These are phyloP conservation scores for Papiliotrema terrestris DNA, from an alignment of 1,284 basidiomycete genomes.

Conservation along the genomic window DNA sequence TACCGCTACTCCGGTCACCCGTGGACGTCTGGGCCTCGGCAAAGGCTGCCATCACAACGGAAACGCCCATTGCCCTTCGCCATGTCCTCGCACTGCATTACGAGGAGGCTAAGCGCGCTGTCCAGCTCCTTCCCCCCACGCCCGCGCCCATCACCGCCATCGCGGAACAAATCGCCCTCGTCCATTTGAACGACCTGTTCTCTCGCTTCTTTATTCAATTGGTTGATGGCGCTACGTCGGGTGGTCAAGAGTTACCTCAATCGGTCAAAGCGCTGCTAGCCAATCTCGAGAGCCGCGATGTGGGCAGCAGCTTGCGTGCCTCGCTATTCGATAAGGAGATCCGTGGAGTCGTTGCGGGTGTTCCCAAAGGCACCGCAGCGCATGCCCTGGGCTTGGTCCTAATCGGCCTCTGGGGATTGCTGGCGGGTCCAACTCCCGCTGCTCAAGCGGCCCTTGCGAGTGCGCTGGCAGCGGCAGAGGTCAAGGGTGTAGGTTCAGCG, in stretches of 20 bases:
- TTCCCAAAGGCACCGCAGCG: conserved; percentile 34
- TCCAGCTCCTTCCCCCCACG: conserved; percentile 29
- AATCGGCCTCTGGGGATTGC: conserved; percentile 46
- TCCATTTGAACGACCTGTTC: conserved; percentile 45
- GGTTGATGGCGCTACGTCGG: conserved; percentile 31
- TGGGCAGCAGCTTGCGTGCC: conserved; percentile 24
- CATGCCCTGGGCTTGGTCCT: conserved; percentile 47
- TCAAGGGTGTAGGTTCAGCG: conserved; percentile 28
- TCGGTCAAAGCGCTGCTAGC: conserved; percentile 26
- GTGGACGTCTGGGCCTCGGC: conserved; percentile 34
- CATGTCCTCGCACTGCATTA: conserved; percentile 40
- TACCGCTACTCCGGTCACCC: conserved; percentile 19
- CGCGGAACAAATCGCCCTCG: conserved; percentile 44
- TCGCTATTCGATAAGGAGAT: conserved; percentile 43
- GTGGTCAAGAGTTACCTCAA: conserved; percentile 7
- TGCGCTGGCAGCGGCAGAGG: conserved; percentile 43
- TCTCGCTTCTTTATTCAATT: conserved; percentile 43
- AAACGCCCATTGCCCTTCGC: conserved; percentile 26
- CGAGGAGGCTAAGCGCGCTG: conserved; percentile 31
- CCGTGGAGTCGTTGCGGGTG: conserved; percentile 28
- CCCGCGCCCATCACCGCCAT: conserved; percentile 40
- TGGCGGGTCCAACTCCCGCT: conserved; percentile 32
- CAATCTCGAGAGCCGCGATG: conserved; percentile 24
- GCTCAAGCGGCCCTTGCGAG: conserved; percentile 40
- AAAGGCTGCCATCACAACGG: conserved; percentile 17